Conservation (phyloP, 768 basidiomycete genomes). For the Boletus barrowsii region DNA sequence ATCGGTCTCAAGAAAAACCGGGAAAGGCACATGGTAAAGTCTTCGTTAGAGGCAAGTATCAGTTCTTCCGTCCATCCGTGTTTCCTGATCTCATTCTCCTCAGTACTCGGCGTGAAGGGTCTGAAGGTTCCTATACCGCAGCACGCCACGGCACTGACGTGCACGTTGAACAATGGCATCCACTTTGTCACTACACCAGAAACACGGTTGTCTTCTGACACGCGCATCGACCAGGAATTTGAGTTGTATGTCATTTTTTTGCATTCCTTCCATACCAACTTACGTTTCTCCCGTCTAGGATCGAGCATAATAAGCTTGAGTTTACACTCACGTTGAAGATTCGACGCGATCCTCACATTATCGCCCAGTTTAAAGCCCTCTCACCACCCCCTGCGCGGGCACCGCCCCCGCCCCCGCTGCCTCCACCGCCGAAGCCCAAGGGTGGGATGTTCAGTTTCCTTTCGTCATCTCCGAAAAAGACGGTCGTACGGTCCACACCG, state of each 20-base stretch:
- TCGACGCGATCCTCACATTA: slow-evolving; percentile 81
- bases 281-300: slow-evolving; percentile 41
- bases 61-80: neutral
- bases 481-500: slow-evolving; percentile 41
- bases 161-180: slow-evolving; percentile 94
- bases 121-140: slow-evolving; percentile 76
- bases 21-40: slow-evolving; percentile 89
- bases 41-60: slow-evolving; percentile 78
- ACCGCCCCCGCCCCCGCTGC: slow-evolving; percentile 41
- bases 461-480: slow-evolving; percentile 69
- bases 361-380: slow-evolving; percentile 69
- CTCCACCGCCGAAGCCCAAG: slow-evolving; percentile 54
- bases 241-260: slow-evolving; percentile 63
- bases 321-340: slow-evolving; percentile 90
- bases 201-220: slow-evolving; percentile 53
- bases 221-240: slow-evolving; percentile 82
- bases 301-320: slow-evolving; percentile 92
- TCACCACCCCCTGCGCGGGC: slow-evolving; percentile 44
- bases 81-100: neutral
- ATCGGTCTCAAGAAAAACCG: slow-evolving; percentile 68
- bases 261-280: neutral
- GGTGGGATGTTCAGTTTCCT: slow-evolving; percentile 74
- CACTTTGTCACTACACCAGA: slow-evolving; percentile 93
- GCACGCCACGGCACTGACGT: slow-evolving; percentile 72
- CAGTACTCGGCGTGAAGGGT: slow-evolving; percentile 75